Percentiles rank a stretch among this genome's conserved stretches.
phyloP scores from a whole-genome alignment of 2,329 filamentous ascomycete genomes.

The Sporothrix euskadiensis region DNA sequence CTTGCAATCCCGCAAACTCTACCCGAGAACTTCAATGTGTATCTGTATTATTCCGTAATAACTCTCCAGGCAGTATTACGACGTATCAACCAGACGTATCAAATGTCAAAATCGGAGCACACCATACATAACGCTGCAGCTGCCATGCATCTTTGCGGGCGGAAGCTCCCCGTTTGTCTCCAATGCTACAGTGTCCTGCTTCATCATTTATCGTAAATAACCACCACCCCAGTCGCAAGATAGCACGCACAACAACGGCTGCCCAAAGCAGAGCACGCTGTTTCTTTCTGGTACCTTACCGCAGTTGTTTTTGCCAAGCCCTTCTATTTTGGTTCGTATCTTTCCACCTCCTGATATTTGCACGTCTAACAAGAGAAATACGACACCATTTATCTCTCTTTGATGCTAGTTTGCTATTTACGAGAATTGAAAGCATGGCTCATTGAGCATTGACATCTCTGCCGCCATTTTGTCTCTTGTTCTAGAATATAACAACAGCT shows the following conservation, averaged over 20 bases:
- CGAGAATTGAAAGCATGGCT: not conserved
- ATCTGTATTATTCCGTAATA: not conserved
- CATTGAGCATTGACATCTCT: constrained; percentile 14
- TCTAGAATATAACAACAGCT: constrained; percentile 12
- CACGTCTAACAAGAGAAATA: constrained; percentile 8
- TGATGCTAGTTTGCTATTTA: not conserved
- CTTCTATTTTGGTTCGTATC: constrained; percentile 14
- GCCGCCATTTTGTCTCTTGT: not conserved
- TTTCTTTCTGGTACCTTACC: not conserved
- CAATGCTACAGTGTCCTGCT: not conserved
- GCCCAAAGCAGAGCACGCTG: constrained; percentile 8
- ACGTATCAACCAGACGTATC: not conserved
- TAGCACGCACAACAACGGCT: not conserved
- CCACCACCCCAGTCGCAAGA: not conserved
- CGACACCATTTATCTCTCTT: not conserved
- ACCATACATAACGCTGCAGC: not conserved
- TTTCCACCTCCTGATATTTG: constrained; percentile 4
- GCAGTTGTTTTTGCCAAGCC: not conserved
- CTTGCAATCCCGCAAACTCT: not conserved
- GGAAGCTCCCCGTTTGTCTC: not conserved
- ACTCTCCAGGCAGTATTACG: not conserved
- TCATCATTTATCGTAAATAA: not conserved
- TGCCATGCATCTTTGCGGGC: constrained; percentile 9
- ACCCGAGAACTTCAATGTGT: not conserved
- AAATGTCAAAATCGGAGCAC: not conserved